These are phyloP conservation scores for Acacia concinna DNA, from an alignment of 331 rosid genomes.

Conservation along the genomic window DNA sequence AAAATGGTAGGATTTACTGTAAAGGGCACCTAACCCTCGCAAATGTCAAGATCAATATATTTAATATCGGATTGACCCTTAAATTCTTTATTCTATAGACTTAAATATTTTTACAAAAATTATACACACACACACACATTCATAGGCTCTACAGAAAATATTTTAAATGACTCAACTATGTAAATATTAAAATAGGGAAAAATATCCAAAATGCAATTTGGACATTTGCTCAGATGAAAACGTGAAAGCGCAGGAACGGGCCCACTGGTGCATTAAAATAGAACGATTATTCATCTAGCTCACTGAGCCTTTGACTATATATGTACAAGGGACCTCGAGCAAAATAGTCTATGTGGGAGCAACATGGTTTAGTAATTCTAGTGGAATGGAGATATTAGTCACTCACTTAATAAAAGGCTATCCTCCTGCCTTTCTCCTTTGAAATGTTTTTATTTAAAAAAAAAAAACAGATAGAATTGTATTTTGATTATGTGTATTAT, in stretches of 20 bases:
- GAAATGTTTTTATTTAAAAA: no score
- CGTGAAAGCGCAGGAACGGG: neutral
- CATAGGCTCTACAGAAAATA: neutral
- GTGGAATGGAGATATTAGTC: no score
- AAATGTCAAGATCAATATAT: neutral
- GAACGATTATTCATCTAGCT: neutral
- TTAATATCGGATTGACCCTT: neutral
- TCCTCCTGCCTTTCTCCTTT: no score
- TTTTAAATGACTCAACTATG: neutral
- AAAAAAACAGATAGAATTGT: no score
- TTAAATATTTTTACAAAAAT: neutral
- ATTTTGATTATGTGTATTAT: no score
- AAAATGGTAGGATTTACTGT: neutral
- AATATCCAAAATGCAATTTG: neutral
- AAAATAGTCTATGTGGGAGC: no score
- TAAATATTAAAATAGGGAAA: neutral
- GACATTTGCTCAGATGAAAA: neutral
- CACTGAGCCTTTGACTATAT: neutral
- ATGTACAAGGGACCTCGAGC: neutral
- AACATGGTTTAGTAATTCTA: no score
- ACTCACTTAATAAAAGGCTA: no score
- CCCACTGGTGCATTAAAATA: neutral
- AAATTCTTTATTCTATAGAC: neutral
- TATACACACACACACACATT: no score
- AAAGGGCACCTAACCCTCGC: neutral